Conservation (phyloP, 352 stramenopile genomes). For the Phytopythium sindhum region DNA sequence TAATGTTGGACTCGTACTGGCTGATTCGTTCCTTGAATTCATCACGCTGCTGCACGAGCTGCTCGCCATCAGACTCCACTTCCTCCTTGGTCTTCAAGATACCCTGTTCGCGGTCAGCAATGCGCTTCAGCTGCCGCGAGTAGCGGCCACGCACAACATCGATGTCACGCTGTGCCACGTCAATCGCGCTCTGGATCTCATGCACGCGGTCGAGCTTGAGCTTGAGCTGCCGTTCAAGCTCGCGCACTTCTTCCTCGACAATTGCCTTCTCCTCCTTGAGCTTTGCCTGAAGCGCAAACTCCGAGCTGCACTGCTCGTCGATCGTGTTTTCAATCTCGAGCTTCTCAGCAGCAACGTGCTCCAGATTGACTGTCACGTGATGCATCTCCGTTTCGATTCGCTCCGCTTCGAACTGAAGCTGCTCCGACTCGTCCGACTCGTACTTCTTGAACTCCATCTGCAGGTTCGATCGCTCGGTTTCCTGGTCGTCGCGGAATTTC, state of each 20-base stretch:
- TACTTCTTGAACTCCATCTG: constrained; percentile 64
- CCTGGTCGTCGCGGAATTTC: constrained; percentile 75
- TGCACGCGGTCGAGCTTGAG: constrained; percentile 52
- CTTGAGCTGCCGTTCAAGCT: constrained; percentile 66
- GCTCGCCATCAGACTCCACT: constrained; percentile 63
- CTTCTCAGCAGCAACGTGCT: constrained; percentile 68
- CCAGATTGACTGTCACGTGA: constrained; percentile 69
- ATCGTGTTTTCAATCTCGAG: constrained; percentile 76
- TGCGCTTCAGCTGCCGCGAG: constrained; percentile 75
- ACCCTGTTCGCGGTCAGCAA: constrained; percentile 67
- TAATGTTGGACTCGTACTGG: constrained; percentile 45
- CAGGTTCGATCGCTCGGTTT: constrained; percentile 39
- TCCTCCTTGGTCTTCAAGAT: constrained; percentile 73
- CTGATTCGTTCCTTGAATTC: constrained; percentile 54
- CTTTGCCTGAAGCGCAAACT: constrained; percentile 47
- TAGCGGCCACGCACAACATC: constrained; percentile 69
- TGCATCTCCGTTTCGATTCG: constrained; percentile 74
- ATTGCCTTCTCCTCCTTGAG: constrained; percentile 53
- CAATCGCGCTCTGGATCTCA: constrained; percentile 62
- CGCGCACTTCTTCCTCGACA: constrained; percentile 70
- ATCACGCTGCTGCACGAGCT: constrained; percentile 52
- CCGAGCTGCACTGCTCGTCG: constrained; percentile 66
- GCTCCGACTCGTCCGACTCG: constrained; percentile 59
- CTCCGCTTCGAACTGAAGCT: constrained; percentile 75
- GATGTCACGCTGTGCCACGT: constrained; percentile 74